Conservation (phyloP, 1,139 yeast species). For the Candida tropicalis region DNA sequence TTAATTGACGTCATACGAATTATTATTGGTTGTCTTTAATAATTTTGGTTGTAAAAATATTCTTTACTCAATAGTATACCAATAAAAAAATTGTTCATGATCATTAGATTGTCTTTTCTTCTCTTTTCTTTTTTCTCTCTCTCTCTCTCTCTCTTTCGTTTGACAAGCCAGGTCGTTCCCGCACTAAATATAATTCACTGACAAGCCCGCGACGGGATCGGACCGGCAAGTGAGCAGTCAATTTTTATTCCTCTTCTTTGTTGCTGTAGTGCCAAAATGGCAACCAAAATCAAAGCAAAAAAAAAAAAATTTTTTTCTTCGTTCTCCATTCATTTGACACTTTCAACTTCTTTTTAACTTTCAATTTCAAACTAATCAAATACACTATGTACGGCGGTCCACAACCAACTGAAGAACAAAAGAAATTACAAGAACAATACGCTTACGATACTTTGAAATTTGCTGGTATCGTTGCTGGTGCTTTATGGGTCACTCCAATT, state of each 20-base stretch:
- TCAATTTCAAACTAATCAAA: neutral
- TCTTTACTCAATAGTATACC: too few relatives aligned
- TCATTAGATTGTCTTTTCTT: too few relatives aligned
- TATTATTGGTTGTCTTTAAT: neutral
- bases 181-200: too few relatives aligned
- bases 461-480: constrained; percentile 74
- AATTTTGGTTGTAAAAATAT: too few relatives aligned
- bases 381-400: constrained; percentile 77
- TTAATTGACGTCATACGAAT: constrained; percentile 69
- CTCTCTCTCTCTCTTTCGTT: neutral
- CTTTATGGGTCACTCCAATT: constrained; percentile 77
- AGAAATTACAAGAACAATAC: constrained; percentile 69
- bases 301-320: constrained; percentile 2
- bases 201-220: too few relatives aligned
- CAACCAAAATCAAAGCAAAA: neutral
- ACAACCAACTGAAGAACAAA: constrained; percentile 77
- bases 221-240: too few relatives aligned
- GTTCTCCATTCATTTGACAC: constrained; percentile 4
- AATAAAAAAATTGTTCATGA: too few relatives aligned
- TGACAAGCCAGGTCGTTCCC: too few relatives aligned
- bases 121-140: too few relatives aligned
- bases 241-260: neutral
- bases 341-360: constrained; percentile 5
- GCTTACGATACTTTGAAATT: constrained; percentile 66
- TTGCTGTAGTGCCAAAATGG: too few relatives aligned